Conservation (phyloP, 805 yeast species). For the Spathaspora girioi region DNA sequence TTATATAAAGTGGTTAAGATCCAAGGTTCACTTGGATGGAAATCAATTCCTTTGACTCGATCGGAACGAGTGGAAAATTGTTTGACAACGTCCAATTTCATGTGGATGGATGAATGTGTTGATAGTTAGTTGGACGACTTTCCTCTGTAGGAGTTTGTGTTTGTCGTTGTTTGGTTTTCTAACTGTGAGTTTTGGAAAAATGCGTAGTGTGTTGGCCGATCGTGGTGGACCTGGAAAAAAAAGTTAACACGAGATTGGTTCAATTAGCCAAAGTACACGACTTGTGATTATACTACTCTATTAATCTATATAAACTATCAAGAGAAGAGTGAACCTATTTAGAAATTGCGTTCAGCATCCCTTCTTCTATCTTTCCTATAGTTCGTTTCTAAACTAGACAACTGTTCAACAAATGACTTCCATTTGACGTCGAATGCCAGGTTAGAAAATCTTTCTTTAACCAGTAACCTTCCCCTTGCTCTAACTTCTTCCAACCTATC, state of each 20-base stretch:
- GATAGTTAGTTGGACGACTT: neutral
- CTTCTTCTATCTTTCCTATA: slow-evolving; percentile 26
- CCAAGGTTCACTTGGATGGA: slow-evolving; percentile 99
- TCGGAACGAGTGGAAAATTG: slow-evolving; percentile 89
- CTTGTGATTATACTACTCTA: neutral
- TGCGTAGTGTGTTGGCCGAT: neutral
- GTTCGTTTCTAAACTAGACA: slow-evolving; percentile 18
- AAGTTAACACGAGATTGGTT: slow-evolving; percentile 1
- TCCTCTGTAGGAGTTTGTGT: slow-evolving; percentile 1
- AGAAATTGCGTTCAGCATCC: slow-evolving; percentile 10
- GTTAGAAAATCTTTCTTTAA: slow-evolving; percentile 58
- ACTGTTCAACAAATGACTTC: slow-evolving; percentile 27
- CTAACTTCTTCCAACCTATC: slow-evolving; percentile 40
- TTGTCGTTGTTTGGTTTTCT: neutral
- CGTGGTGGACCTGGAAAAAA: neutral
- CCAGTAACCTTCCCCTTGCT: slow-evolving; percentile 42
- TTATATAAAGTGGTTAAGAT: slow-evolving; percentile 85
- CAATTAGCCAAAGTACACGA: neutral
- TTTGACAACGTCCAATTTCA: slow-evolving; percentile 55
- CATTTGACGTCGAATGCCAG: slow-evolving; percentile 52
- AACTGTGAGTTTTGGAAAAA: neutral
- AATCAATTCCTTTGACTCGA: slow-evolving; percentile 95
- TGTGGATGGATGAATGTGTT: slow-evolving; percentile 7
- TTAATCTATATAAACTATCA: neutral
- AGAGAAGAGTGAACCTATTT: too few species aligned